Evolutionary conservation across 1,139 yeast genomes (phyloP), one percentile per base, ranked within the genome.

Genomic region (Torulaspora globosa): DNA sequence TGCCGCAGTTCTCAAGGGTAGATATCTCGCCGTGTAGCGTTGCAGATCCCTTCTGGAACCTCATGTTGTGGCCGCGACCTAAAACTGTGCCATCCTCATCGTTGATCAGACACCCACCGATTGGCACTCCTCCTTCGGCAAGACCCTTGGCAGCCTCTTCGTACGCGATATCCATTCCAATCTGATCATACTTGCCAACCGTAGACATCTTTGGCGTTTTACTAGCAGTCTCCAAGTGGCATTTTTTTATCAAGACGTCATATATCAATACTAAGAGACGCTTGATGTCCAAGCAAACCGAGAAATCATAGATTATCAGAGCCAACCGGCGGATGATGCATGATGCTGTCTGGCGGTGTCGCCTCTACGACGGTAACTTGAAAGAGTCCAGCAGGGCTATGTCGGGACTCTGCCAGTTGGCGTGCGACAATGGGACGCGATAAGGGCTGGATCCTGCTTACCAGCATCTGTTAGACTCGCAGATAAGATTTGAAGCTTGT

Each of bases 1-100:
- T 78, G 11, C 97, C 97, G 15, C 96, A 94, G 55, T 85, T 82
- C 63, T 89, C 97, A 51, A 90, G 73, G 8, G 95, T 82, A 10
- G 90, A 78, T 61, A 86, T 90, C 64, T 90, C 97, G 19, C 96
- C 97, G 60, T 90, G 97, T 49, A 90, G 72, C 18, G 83, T 87
- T 15, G 96, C 82, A 10, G 89, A 81, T 12, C 71, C 67, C 62
- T 84, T 84, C 68, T 90, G 97, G 54, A 89, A 76, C 58, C 97
- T 76, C 80, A 79, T 75, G 67, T 90, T 90, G 67, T 87, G 97
- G 21, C 97, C 97, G 41, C 80, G 72, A 26, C 96, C 96, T 14
- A 89, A 72, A 8, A 90, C 76, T 9, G 78, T 76, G 14, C 97
- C 97, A 51, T 85, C 90, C 56, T 78, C 80, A 48, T 78, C 74